phyloP scores from a whole-genome alignment of 129 eudicot genomes.

The Flaveria linearis region DNA sequence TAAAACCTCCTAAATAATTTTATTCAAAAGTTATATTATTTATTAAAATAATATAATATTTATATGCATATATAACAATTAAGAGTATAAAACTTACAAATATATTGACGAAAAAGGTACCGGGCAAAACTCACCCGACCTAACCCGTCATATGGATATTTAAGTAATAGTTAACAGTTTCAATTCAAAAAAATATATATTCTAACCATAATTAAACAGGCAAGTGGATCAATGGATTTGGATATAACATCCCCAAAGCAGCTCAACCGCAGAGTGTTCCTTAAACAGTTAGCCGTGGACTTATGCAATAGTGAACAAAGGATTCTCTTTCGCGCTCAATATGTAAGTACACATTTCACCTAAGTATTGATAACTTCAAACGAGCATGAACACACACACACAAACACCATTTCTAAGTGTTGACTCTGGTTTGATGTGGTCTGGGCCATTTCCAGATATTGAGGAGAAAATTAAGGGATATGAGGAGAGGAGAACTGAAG shows the following conservation, averaged over 20 bases:
- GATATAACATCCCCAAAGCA: slow-evolving; percentile 94
- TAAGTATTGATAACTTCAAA: not conserved
- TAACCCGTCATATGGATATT: not conserved
- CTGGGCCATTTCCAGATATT: slow-evolving; percentile 55
- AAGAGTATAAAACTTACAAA: too few relatives aligned
- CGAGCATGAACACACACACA: not conserved
- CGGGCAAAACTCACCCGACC: too few relatives aligned
- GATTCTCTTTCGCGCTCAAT: slow-evolving; percentile 85
- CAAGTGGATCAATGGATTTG: slow-evolving; percentile 95
- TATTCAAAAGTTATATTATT: not conserved
- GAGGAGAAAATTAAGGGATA: slow-evolving; percentile 87
- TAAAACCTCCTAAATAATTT: not conserved
- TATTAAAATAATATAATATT: too few relatives aligned
- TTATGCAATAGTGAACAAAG: slow-evolving; percentile 82
- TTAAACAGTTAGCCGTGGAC: slow-evolving; percentile 93
- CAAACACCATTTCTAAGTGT: not conserved
- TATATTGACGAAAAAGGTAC: too few relatives aligned
- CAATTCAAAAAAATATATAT: not conserved
- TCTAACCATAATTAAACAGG: slow-evolving; percentile 42
- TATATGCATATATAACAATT: too few relatives aligned
- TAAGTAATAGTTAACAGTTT: not conserved
- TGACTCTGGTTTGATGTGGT: slow-evolving; percentile 7
- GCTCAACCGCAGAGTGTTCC: slow-evolving; percentile 72
- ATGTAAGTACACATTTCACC: slow-evolving; percentile 47
- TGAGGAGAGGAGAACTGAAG: slow-evolving; percentile 82